phyloP scores from a whole-genome alignment of 371 early-diverging fungal genomes.

The Dichotomocladium elegans region DNA sequence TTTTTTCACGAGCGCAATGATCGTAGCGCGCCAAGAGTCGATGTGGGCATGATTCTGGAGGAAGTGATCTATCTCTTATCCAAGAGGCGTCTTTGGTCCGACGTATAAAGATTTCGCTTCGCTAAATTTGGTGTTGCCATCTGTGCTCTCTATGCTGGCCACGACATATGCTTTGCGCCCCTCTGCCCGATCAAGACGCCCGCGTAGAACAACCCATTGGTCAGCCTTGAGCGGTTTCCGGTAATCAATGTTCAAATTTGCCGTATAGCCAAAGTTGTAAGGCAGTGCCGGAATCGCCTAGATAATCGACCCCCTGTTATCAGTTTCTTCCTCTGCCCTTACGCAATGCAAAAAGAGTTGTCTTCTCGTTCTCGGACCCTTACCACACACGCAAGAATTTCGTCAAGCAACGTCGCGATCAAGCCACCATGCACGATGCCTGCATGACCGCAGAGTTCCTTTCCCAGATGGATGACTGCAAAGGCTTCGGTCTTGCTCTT shows the following conservation, averaged over 20 bases:
- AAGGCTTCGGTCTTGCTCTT: constrained; percentile 30
- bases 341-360: too few species aligned
- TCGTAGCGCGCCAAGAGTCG: too few species aligned
- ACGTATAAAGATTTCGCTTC: constrained; percentile 33
- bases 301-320: too few species aligned
- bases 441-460: constrained; percentile 54
- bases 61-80: too few species aligned
- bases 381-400: constrained; percentile 54
- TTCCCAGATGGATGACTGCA: constrained; percentile 36
- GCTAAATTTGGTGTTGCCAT: constrained; percentile 32
- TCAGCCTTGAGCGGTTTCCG: constrained; percentile 58
- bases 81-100: constrained; percentile 22
- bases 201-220: constrained; percentile 58
- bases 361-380: constrained; percentile 7
- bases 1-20: too few species aligned
- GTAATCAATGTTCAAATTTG: constrained; percentile 72
- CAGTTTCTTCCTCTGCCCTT: too few species aligned
- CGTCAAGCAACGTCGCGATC: constrained; percentile 67
- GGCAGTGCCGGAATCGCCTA: constrained; percentile 59
- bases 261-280: constrained; percentile 69
- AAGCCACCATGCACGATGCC: constrained; percentile 72
- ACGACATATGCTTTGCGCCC: constrained; percentile 74
- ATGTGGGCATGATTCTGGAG: too few species aligned
- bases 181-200: constrained; percentile 48
- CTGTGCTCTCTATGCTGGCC: constrained; percentile 58